Conservation (phyloP, 1,284 basidiomycete genomes). For the Chalciporus sp. region DNA sequence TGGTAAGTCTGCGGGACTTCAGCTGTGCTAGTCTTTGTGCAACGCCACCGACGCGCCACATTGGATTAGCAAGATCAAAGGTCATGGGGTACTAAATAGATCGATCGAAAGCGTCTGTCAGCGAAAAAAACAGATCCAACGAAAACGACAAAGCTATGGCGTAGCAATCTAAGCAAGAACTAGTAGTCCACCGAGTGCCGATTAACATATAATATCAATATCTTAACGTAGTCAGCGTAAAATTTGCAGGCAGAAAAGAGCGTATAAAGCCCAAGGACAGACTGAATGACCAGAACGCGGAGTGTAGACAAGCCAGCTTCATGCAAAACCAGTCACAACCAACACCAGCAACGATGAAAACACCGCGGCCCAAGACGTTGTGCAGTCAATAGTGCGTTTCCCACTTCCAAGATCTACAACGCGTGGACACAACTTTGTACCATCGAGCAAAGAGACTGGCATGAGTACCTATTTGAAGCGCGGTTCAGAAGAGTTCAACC, state of each 20-base stretch:
- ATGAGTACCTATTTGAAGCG: conserved; percentile 27
- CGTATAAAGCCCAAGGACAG: background rate
- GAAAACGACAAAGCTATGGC: conserved; percentile 10
- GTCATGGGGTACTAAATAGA: too few species aligned
- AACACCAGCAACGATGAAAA: conserved; percentile 9
- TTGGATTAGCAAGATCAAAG: background rate
- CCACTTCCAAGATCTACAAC: conserved; percentile 13
- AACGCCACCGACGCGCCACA: background rate
- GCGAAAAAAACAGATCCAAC: too few species aligned
- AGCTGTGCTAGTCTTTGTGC: conserved; percentile 5
- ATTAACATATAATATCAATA: conserved; percentile 1
- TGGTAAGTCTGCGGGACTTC: conserved; percentile 6
- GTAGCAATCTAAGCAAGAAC: conserved; percentile 7
- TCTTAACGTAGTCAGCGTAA: conserved; percentile 5
- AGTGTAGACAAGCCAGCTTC: too few species aligned
- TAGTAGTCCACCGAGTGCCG: conserved; percentile 3
- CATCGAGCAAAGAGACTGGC: conserved; percentile 15
- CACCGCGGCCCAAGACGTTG: conserved; percentile 12
- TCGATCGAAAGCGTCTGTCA: too few species aligned
- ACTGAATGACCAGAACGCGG: too few species aligned
- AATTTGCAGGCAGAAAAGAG: background rate
- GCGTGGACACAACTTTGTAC: conserved; percentile 20
- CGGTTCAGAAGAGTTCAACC: background rate
- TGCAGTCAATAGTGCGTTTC: background rate
- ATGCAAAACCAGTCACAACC: conserved; percentile 3